These are phyloP conservation scores for Cyphellophora attinorum DNA, from an alignment of 2,329 filamentous ascomycete genomes.

Conservation along the genomic window DNA sequence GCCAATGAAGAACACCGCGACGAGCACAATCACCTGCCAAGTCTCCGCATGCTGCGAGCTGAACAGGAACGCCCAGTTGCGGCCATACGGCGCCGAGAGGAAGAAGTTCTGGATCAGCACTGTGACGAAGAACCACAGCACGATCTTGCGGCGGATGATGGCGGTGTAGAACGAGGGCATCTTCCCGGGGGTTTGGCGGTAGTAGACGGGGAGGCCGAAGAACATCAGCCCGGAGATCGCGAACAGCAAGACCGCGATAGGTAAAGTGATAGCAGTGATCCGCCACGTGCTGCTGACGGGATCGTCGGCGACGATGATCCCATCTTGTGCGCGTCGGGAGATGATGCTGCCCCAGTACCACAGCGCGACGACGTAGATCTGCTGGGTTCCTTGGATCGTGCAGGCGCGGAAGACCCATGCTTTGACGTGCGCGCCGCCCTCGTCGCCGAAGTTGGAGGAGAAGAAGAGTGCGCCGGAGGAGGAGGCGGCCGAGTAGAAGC, in stretches of 20 bases:
- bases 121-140: constrained; percentile 57
- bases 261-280: constrained; percentile 46
- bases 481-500: constrained; percentile 52
- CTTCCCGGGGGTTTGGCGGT: constrained; percentile 53
- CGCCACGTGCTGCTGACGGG: constrained; percentile 33
- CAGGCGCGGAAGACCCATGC: constrained; percentile 60
- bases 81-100: constrained; percentile 55
- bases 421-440: constrained; percentile 52
- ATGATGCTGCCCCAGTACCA: constrained; percentile 59
- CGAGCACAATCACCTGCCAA: constrained; percentile 49
- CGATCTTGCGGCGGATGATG: constrained; percentile 52
- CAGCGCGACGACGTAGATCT: constrained; percentile 54
- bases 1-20: constrained; percentile 38
- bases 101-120: constrained; percentile 60
- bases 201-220: constrained; percentile 57
- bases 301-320: constrained; percentile 26
- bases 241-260: constrained; percentile 50
- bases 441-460: constrained; percentile 57
- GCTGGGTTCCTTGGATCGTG: constrained; percentile 57
- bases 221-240: constrained; percentile 45
- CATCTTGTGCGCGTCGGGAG: constrained; percentile 34
- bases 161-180: constrained; percentile 58
- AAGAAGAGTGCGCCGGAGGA: constrained; percentile 57
- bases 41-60: constrained; percentile 43
- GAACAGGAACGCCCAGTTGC: constrained; percentile 59